Percentiles rank a stretch among this genome's conserved stretches.
These are phyloP conservation scores for Lactarius pseudohatsudake DNA, from an alignment of 768 basidiomycete genomes.

Conservation along the genomic window DNA sequence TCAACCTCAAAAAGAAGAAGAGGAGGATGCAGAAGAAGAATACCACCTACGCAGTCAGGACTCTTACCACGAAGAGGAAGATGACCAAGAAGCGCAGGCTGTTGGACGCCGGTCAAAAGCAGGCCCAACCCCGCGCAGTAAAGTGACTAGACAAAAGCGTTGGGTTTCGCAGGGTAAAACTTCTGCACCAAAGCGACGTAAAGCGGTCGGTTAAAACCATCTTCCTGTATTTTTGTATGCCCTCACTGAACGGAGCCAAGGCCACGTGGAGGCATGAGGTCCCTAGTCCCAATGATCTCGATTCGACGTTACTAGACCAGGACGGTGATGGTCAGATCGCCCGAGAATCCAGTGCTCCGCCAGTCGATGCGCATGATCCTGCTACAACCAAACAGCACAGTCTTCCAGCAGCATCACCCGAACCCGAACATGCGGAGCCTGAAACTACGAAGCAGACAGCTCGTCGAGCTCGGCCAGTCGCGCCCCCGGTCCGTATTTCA, in stretches of 20 bases:
- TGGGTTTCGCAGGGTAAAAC: neutral
- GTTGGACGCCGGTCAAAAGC: neutral
- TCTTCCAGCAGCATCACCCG: neutral
- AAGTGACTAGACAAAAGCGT: neutral
- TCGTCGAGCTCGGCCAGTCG: neutral
- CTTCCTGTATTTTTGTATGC: neutral
- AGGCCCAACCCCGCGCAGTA: neutral
- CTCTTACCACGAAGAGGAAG: neutral
- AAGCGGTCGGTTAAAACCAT: neutral
- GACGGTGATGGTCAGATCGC: neutral
- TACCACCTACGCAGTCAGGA: neutral
- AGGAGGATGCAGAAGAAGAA: constrained; percentile 9
- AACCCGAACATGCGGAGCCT: neutral
- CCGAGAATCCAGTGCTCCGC: neutral
- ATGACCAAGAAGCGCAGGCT: constrained; percentile 3
- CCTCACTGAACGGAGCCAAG: neutral
- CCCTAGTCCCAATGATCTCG: neutral
- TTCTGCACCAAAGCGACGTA: neutral
- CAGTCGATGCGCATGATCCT: neutral
- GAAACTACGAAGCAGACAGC: neutral
- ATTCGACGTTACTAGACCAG: constrained; percentile 3
- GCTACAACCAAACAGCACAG: neutral
- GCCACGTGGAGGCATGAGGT: neutral
- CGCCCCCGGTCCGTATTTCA: neutral
- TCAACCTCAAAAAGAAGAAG: constrained; percentile 20